These are phyloP conservation scores for Aspergillus ruber DNA, from an alignment of 2,329 filamentous ascomycete genomes.

Conservation along the genomic window DNA sequence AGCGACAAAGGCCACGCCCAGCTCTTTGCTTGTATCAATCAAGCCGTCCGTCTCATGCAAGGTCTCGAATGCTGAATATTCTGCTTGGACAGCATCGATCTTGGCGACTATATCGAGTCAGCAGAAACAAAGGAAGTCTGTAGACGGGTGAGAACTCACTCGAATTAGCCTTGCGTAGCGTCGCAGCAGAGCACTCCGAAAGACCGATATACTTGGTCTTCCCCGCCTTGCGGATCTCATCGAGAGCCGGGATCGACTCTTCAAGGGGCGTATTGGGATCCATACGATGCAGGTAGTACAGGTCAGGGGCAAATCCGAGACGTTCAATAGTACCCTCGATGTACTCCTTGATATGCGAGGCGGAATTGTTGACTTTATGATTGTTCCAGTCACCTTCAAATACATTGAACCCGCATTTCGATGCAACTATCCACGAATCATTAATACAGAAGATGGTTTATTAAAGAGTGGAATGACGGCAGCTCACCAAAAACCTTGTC, in stretches of 20 bases:
- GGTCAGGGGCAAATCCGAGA: slow-evolving; percentile 42
- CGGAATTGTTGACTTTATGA: slow-evolving; percentile 38
- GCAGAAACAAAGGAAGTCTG: too few species aligned
- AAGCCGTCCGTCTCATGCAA: slow-evolving; percentile 36
- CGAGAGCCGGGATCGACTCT: slow-evolving; percentile 43
- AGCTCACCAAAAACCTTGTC: slow-evolving; percentile 44
- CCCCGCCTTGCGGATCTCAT: slow-evolving; percentile 41
- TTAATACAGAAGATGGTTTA: too few species aligned
- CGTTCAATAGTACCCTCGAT: slow-evolving; percentile 46
- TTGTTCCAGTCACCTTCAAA: slow-evolving; percentile 24
- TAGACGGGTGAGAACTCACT: slow-evolving; percentile 21
- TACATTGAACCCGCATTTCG: slow-evolving; percentile 42
- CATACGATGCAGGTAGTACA: slow-evolving; percentile 43
- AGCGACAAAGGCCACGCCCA: slow-evolving; percentile 40
- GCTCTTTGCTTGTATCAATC: slow-evolving; percentile 38
- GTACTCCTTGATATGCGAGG: slow-evolving; percentile 43
- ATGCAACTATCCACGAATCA: slow-evolving; percentile 34
- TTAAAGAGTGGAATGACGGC: not conserved
- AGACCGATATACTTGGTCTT: slow-evolving; percentile 47
- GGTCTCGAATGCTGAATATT: slow-evolving; percentile 42
- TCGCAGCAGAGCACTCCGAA: slow-evolving; percentile 42
- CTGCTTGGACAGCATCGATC: slow-evolving; percentile 43
- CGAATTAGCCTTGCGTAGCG: slow-evolving; percentile 40
- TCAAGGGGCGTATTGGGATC: slow-evolving; percentile 43
- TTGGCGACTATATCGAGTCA: slow-evolving; percentile 33